Evolutionary conservation across 257 asterid species (phyloP).

Genomic region (Rauvolfia tetraphylla): DNA sequence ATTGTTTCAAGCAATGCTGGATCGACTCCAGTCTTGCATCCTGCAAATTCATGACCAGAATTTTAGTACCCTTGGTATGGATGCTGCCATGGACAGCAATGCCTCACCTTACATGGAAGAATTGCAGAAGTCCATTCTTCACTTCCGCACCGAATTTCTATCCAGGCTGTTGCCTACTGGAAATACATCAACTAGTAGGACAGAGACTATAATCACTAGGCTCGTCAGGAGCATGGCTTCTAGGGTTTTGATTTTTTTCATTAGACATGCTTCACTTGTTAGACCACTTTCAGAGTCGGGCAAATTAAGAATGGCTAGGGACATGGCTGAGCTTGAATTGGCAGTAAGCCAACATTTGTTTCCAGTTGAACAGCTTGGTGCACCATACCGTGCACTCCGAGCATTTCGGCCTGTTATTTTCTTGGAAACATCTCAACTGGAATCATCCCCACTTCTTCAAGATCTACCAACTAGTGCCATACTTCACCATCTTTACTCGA

Average conservation of each 20-base stretch:
- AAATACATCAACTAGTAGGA: slow-evolving; percentile 34
- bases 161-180: slow-evolving; percentile 72
- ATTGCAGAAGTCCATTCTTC: slow-evolving; percentile 68
- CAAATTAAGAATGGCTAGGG: slow-evolving; percentile 91
- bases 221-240: slow-evolving; percentile 90
- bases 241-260: slow-evolving; percentile 69
- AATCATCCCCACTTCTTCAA: slow-evolving; percentile 76
- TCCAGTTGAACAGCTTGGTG: slow-evolving; percentile 94
- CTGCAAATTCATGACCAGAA: slow-evolving; percentile 86
- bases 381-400: slow-evolving; percentile 88
- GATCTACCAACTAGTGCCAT: slow-evolving; percentile 84
- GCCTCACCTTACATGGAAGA: slow-evolving; percentile 98
- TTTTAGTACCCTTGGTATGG: slow-evolving; percentile 65
- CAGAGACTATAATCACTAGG: slow-evolving; percentile 80
- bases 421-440: slow-evolving; percentile 85
- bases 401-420: slow-evolving; percentile 93
- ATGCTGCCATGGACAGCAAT: slow-evolving; percentile 73
- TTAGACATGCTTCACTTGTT: slow-evolving; percentile 86
- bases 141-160: slow-evolving; percentile 75
- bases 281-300: slow-evolving; percentile 96
- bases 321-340: slow-evolving; percentile 93
- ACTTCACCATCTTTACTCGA: slow-evolving; percentile 86
- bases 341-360: slow-evolving; percentile 83
- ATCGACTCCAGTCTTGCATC: slow-evolving; percentile 81
- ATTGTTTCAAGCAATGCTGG: slow-evolving; percentile 88